phyloP scores from a whole-genome alignment of 2,329 filamentous ascomycete species.

The Hypomyces rosellus region DNA sequence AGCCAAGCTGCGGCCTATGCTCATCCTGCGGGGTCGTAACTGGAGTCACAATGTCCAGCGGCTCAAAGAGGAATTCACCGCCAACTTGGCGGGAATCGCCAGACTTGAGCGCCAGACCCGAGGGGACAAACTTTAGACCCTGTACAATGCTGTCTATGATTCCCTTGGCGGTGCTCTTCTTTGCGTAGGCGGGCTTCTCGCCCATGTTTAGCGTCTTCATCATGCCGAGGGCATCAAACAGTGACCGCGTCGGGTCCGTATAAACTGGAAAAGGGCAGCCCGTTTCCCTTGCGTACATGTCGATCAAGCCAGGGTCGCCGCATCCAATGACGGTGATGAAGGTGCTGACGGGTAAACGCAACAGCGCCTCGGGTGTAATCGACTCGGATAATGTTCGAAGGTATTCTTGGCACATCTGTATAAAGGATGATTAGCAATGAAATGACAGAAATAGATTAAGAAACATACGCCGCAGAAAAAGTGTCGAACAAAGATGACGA shows the following conservation, averaged over 20 bases:
- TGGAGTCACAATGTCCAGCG: slow-evolving; percentile 37
- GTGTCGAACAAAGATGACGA: slow-evolving; percentile 70
- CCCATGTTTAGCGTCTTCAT: slow-evolving; percentile 56
- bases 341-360: slow-evolving; percentile 47
- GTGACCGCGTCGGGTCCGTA: slow-evolving; percentile 61
- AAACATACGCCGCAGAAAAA: slow-evolving; percentile 71
- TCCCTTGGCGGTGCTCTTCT: slow-evolving; percentile 44
- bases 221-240: slow-evolving; percentile 67
- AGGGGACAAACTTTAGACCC: slow-evolving; percentile 50
- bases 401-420: slow-evolving; percentile 70
- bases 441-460: not conserved
- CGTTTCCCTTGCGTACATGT: slow-evolving; percentile 57
- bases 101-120: slow-evolving; percentile 53
- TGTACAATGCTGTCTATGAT: slow-evolving; percentile 51
- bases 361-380: slow-evolving; percentile 47
- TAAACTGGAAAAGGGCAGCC: slow-evolving; percentile 68
- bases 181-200: slow-evolving; percentile 56
- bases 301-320: slow-evolving; percentile 61
- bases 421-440: slow-evolving; percentile 12
- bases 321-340: slow-evolving; percentile 67
- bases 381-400: slow-evolving; percentile 55
- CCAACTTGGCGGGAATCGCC: slow-evolving; percentile 65
- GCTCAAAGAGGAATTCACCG: slow-evolving; percentile 73
- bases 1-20: slow-evolving; percentile 16
- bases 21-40: slow-evolving; percentile 37